Percentiles rank a stretch among this genome's conserved stretches.
Conservation (phyloP, 2,329 filamentous ascomycete genomes). For the Pleomassaria siparia region DNA sequence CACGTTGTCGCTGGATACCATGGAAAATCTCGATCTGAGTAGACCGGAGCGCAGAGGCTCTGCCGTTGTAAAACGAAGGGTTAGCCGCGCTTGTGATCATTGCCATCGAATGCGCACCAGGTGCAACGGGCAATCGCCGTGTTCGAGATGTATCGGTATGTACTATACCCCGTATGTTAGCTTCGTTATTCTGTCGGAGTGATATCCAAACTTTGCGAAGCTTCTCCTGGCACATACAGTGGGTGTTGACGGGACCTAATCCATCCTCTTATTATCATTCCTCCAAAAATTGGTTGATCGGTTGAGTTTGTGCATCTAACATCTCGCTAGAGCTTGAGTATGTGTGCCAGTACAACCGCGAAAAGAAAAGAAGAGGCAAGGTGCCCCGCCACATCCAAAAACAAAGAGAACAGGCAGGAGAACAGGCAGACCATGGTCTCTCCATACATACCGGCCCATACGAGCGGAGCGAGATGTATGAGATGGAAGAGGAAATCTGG, state of each 20-base stretch:
- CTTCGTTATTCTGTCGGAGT: no score
- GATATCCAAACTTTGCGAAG: no score
- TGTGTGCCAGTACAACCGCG: slow-evolving; percentile 86
- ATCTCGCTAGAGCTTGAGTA: slow-evolving; percentile 71
- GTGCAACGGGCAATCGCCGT: slow-evolving; percentile 88
- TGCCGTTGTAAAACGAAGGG: slow-evolving; percentile 76
- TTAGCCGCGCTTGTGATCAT: slow-evolving; percentile 92
- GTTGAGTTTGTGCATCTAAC: no score
- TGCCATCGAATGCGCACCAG: slow-evolving; percentile 94
- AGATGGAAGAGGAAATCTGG: slow-evolving; percentile 42
- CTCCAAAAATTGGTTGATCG: no score
- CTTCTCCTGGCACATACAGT: no score
- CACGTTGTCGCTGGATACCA: slow-evolving; percentile 20
- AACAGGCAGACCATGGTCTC: slow-evolving; percentile 30
- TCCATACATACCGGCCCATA: slow-evolving; percentile 26
- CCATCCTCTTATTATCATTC: no score
- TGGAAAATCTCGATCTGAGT: slow-evolving; percentile 27
- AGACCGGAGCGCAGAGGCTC: slow-evolving; percentile 43
- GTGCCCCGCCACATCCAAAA: slow-evolving; percentile 43
- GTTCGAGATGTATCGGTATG: slow-evolving; percentile 86
- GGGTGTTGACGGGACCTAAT: no score
- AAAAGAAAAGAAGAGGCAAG: slow-evolving; percentile 92
- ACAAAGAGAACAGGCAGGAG: slow-evolving; percentile 38
- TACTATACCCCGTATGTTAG: no score
- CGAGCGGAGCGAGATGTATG: slow-evolving; percentile 28